Base-by-base conservation (phyloP, 768 basidiomycete genomes). In the Macrolepiota fuliginosa region DNA sequence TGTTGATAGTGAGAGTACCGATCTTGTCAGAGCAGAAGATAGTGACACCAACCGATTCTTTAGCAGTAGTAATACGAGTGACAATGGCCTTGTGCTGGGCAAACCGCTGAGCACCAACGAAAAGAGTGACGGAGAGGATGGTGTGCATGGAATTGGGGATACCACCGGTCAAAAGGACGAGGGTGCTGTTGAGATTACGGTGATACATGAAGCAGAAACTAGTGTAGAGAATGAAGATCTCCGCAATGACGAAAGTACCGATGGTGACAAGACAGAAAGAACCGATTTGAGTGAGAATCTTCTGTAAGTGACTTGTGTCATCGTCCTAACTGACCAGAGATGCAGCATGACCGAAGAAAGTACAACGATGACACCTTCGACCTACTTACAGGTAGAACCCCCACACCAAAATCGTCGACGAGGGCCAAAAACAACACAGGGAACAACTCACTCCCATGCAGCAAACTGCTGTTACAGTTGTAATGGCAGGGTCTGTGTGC, bases 81-180 rank as follows among this genome's bases (percentile, higher is more conserved):
- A 98, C 96, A 68, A 97, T 98, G 67, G 96, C 96, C 85, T 98
- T 97, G 86, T 98, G 94, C 82, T 96, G 96, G 68, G 96, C 96
- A 67, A 98, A 89, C 72, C 98, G 96, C 77, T 97, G 95, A 51
- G 96, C 96, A 77, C 96, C 96, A 72, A 98, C 96, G 54, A 96
- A 96, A 69, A 98, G 93, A 29, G 96, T 98, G 76, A 98, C 96
- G 58, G 95, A 97, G 62, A 98, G 78, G 66, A 98, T 96, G 61
- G 96, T 98, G 67, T 96, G 96, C 96, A 98, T 98, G 72, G 96
- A 96, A 76, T 98, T 98, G 69, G 96, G 96, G 72, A 98, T 98
- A 81, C 96, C 96, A 83, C 96, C 96, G 77, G 98, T 98, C 87
- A 98, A 85, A 73, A 98, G 92, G 65, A 98, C 96, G 42, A 98